phyloP scores from a whole-genome alignment of 129 eudicot species.

The Flaveria robusta region DNA sequence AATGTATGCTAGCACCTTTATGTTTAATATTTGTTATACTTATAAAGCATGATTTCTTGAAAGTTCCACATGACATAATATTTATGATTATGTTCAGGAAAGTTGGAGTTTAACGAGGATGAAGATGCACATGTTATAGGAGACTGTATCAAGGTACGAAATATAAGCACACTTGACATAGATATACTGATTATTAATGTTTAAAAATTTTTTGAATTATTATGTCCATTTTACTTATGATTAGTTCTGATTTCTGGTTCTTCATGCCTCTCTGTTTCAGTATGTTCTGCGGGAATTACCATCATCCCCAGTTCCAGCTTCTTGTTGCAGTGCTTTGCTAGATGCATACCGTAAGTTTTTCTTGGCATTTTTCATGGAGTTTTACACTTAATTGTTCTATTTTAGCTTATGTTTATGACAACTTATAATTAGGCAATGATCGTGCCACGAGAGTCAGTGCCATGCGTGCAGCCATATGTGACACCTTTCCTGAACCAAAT shows the following conservation, averaged over 20 bases:
- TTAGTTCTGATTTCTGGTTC: neutral
- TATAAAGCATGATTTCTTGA: neutral
- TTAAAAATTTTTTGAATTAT: neutral
- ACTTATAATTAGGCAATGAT: conserved; percentile 61
- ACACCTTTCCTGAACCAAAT: conserved; percentile 98
- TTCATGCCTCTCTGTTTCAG: conserved; percentile 38
- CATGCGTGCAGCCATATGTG: conserved; percentile 86
- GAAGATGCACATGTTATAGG: conserved; percentile 95
- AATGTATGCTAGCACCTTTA: neutral
- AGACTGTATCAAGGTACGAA: conserved; percentile 84
- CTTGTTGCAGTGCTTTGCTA: conserved; percentile 94
- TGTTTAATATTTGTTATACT: conserved; percentile 17
- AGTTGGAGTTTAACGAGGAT: conserved; percentile 67
- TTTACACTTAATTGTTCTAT: conserved; percentile 6
- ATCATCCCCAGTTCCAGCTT: conserved; percentile 97
- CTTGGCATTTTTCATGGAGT: neutral
- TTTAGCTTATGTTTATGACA: conserved; percentile 11
- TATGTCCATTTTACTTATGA: neutral
- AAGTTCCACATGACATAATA: conserved; percentile 19
- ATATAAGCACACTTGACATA: neutral
- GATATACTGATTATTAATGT: neutral
- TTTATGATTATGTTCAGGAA: conserved; percentile 51
- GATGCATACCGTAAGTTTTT: conserved; percentile 78
- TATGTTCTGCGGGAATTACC: conserved; percentile 91
- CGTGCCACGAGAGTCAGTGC: conserved; percentile 72